phyloP scores from a whole-genome alignment of 495 filamentous ascomycete species.

The Hypoxylon rickii region DNA sequence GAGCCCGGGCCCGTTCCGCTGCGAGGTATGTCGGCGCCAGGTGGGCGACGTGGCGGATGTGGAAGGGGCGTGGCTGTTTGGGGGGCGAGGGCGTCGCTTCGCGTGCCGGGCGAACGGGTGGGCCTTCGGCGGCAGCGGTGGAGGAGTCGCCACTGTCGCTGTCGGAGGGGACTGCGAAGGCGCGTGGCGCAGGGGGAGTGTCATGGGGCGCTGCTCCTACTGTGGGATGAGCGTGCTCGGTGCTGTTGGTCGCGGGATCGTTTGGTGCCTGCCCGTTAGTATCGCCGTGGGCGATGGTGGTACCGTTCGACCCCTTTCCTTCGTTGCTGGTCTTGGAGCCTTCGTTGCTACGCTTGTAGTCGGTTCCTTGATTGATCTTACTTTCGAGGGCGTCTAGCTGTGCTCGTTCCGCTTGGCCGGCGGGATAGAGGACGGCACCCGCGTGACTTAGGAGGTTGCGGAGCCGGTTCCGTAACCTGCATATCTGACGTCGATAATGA shows the following conservation, averaged over 20 bases:
- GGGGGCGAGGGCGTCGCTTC: not conserved
- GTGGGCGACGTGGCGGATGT: constrained; percentile 15
- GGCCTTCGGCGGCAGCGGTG: not conserved
- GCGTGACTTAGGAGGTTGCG: not conserved
- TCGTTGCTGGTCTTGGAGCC: too few relatives aligned
- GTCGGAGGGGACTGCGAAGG: not conserved
- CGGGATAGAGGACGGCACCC: constrained; percentile 1
- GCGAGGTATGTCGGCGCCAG: constrained; percentile 6
- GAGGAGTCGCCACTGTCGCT: too few relatives aligned
- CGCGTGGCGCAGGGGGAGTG: not conserved
- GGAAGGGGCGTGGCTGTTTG: not conserved
- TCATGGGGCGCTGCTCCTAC: not conserved
- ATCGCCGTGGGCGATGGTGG: not conserved
- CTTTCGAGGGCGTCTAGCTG: not conserved
- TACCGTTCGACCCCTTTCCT: too few relatives aligned
- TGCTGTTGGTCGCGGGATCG: not conserved
- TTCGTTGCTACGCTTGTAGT: not conserved
- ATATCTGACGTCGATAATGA: not conserved
- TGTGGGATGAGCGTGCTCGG: not conserved
- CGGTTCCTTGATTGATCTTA: not conserved
- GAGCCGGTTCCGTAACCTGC: not conserved
- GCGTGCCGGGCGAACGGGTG: not conserved
- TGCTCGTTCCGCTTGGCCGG: not conserved
- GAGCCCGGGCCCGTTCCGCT: not conserved
- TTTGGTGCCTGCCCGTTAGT: not conserved